Evolutionary conservation across 345 rosid species (phyloP).

Genomic region (Gossypium australe): DNA sequence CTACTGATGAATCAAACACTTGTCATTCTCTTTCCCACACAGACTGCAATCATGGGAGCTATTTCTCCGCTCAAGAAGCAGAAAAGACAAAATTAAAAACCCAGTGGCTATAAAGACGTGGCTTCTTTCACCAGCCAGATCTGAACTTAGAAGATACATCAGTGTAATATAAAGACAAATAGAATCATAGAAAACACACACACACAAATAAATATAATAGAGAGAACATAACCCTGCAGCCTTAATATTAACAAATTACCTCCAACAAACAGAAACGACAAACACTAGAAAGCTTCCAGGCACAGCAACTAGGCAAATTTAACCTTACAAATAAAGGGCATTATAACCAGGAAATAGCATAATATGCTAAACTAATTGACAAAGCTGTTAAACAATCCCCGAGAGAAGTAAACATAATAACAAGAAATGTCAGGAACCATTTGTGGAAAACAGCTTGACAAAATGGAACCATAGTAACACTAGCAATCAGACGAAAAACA

Average conservation of each 20-base stretch:
- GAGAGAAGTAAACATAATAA: not conserved
- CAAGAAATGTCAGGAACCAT: not conserved
- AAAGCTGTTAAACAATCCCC: not conserved
- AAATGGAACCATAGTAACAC: slow-evolving; percentile 9
- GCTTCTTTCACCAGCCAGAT: slow-evolving; percentile 12
- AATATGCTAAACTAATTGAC: not conserved
- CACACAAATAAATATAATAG: not conserved
- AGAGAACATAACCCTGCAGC: not conserved
- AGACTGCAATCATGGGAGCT: not conserved
- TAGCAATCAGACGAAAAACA: slow-evolving; percentile 30
- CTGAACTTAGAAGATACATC: slow-evolving; percentile 2
- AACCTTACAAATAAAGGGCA: slow-evolving; percentile 3
- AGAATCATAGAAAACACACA: not conserved
- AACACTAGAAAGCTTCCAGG: not conserved
- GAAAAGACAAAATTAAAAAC: not conserved
- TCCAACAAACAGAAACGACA: not conserved
- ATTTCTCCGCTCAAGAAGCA: too few species aligned
- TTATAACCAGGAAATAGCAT: not conserved
- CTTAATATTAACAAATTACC: not conserved
- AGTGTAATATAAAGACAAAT: not conserved
- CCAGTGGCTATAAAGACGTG: not conserved
- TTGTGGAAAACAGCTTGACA: not conserved
- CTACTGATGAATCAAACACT: too few species aligned
- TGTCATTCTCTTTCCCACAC: too few species aligned
- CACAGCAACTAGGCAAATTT: not conserved